These are phyloP conservation scores for Mycena rebaudengoi DNA, from an alignment of 768 basidiomycete genomes.

Conservation along the genomic window DNA sequence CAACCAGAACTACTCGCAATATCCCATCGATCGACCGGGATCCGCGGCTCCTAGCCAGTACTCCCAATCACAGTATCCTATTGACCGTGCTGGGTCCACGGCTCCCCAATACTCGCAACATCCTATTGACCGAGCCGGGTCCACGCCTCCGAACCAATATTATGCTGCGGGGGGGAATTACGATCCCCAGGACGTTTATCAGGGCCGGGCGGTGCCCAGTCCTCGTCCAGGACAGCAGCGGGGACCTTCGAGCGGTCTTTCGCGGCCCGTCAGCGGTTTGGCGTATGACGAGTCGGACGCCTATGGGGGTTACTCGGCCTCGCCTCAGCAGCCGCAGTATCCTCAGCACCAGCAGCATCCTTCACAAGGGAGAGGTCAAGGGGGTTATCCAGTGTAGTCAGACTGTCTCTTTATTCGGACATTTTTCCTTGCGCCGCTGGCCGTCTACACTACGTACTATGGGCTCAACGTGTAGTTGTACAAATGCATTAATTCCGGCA, in stretches of 20 bases:
- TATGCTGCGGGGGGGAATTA: slow-evolving; percentile 40
- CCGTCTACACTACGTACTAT: neutral
- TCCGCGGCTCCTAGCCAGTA: too few relatives aligned
- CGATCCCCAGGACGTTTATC: slow-evolving; percentile 65
- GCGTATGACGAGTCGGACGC: slow-evolving; percentile 51
- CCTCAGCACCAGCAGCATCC: slow-evolving; percentile 19
- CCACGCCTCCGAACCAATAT: slow-evolving; percentile 27
- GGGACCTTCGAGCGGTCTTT: slow-evolving; percentile 27
- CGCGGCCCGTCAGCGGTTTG: slow-evolving; percentile 34
- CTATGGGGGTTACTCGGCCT: slow-evolving; percentile 38
- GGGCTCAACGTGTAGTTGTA: slow-evolving; percentile 17
- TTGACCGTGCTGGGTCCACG: slow-evolving; percentile 43
- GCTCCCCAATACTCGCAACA: slow-evolving; percentile 50
- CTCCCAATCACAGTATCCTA: slow-evolving; percentile 48
- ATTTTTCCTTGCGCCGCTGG: slow-evolving; percentile 21
- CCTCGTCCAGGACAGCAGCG: slow-evolving; percentile 34
- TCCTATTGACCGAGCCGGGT: slow-evolving; percentile 42
- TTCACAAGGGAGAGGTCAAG: slow-evolving; percentile 20
- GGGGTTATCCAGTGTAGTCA: slow-evolving; percentile 22
- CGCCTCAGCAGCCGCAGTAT: too few relatives aligned
- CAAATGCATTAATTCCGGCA: slow-evolving; percentile 27
- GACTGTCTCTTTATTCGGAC: neutral
- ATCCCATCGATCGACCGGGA: too few relatives aligned
- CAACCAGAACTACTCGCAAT: neutral
- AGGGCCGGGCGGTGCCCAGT: slow-evolving; percentile 52